Percentiles rank a stretch among this genome's conserved stretches.
Conservation (phyloP, 495 filamentous ascomycete species). For the Neurospora sp. region DNA sequence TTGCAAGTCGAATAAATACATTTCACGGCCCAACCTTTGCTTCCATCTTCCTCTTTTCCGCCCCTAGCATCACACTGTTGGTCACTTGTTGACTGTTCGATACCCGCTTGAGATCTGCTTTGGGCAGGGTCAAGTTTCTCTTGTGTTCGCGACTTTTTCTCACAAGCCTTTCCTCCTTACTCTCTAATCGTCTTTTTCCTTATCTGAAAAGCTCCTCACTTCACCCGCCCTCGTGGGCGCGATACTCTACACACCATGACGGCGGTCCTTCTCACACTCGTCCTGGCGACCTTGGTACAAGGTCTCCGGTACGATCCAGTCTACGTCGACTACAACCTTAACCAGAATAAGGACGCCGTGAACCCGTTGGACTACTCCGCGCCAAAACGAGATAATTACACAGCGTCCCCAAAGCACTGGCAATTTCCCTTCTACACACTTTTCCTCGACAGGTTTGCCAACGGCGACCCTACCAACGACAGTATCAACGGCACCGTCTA, state of each 20-base stretch:
- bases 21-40: background rate
- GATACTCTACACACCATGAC: conserved; percentile 7
- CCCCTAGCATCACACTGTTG: background rate
- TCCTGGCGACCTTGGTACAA: conserved; percentile 5
- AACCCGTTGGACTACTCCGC: conserved; percentile 53
- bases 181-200: background rate
- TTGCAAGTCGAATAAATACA: conserved; percentile 5
- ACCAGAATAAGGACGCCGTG: conserved; percentile 48
- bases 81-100: conserved; percentile 3
- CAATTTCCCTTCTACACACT: conserved; percentile 61
- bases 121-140: background rate
- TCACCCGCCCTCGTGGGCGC: conserved; percentile 10
- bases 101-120: conserved; percentile 6
- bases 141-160: background rate
- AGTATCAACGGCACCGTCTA: conserved; percentile 59
- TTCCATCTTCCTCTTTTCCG: background rate
- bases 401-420: conserved; percentile 57
- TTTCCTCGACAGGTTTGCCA: conserved; percentile 57
- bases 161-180: background rate
- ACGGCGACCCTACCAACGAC: conserved; percentile 62
- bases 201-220: background rate
- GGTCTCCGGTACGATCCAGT: conserved; percentile 46
- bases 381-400: conserved; percentile 46
- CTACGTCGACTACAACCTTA: conserved; percentile 49
- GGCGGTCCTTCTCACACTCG: conserved; percentile 2